phyloP scores from a whole-genome alignment of 345 rosid genomes.

The Syzygium grande region DNA sequence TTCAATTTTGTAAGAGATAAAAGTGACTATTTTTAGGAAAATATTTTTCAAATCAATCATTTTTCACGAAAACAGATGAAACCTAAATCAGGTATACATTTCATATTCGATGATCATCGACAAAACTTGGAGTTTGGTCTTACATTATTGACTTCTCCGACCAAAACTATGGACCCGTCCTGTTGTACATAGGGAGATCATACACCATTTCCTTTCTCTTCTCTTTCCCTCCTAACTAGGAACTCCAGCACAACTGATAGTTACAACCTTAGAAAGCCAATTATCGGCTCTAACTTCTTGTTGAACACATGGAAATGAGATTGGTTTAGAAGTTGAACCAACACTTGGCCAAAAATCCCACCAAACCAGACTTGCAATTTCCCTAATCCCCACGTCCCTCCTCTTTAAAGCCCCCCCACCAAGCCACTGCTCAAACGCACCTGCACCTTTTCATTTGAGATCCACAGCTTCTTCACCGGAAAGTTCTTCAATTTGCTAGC shows the following conservation, averaged over 20 bases:
- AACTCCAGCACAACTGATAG: neutral
- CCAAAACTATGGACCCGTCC: neutral
- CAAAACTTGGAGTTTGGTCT: neutral
- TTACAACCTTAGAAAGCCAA: neutral
- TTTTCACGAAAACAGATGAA: no score
- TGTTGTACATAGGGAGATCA: neutral
- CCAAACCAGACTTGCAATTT: neutral
- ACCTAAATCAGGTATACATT: no score
- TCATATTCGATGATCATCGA: neutral
- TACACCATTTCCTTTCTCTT: neutral
- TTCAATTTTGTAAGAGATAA: no score
- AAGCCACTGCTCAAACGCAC: neutral
- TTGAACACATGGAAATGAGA: neutral
- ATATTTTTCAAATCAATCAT: no score
- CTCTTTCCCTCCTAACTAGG: neutral
- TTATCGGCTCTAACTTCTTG: neutral
- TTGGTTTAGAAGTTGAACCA: slow-evolving; percentile 1
- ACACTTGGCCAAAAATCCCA: neutral
- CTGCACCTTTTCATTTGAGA: neutral
- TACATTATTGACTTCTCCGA: neutral
- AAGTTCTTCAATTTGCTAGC: neutral
- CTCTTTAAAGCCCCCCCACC: neutral
- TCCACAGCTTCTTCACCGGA: neutral
- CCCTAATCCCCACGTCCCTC: neutral
- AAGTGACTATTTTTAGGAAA: no score